phyloP scores from a whole-genome alignment of 2,329 filamentous ascomycete genomes.

The Fusarium staphyleae region DNA sequence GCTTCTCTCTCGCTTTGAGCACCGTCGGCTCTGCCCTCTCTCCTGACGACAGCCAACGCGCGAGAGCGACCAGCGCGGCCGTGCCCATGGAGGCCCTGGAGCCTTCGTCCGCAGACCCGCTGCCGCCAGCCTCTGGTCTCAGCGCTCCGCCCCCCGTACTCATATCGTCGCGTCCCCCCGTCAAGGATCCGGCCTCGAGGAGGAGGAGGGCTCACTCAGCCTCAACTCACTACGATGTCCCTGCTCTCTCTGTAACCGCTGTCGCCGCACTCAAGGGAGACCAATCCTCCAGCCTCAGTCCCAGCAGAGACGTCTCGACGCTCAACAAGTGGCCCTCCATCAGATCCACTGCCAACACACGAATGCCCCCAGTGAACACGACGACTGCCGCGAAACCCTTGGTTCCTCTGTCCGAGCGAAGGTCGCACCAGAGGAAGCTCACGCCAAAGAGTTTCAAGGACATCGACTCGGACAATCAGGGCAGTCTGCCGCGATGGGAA shows the following conservation, averaged over 20 bases:
- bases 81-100: conserved; percentile 42
- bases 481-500: conserved; percentile 53
- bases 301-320: conserved; percentile 19
- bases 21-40: conserved; percentile 34
- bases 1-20: conserved; percentile 40
- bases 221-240: conserved; percentile 2
- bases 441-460: conserved; percentile 55
- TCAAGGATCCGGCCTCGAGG: conserved; percentile 39
- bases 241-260: conserved; percentile 6
- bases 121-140: conserved; percentile 42
- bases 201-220: conserved; percentile 25
- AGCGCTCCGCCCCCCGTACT: conserved; percentile 37
- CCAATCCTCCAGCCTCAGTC: conserved; percentile 20
- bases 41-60: conserved; percentile 35
- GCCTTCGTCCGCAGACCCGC: conserved; percentile 35
- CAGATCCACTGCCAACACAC: conserved; percentile 32
- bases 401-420: conserved; percentile 56
- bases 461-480: conserved; percentile 54
- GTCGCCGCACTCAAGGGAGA: conserved; percentile 9
- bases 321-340: conserved; percentile 34
- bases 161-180: conserved; percentile 29
- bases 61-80: conserved; percentile 32
- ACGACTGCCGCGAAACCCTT: conserved; percentile 47
- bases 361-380: conserved; percentile 31
- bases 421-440: conserved; percentile 51